Conservation (phyloP, 805 yeast species). For the Wickerhamomyces chambardii region DNA sequence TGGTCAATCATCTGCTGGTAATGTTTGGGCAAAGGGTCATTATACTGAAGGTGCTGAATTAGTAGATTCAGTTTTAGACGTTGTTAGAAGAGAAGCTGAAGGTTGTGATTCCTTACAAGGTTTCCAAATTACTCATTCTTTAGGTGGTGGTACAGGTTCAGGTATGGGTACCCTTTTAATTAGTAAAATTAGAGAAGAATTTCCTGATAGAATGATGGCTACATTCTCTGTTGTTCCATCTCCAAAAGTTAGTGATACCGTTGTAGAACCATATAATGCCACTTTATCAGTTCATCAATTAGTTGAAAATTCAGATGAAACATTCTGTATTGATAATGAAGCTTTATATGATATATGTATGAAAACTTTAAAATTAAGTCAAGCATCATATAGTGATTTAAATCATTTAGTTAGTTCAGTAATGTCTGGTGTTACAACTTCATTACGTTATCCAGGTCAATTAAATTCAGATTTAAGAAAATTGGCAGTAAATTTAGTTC, state of each 20-base stretch:
- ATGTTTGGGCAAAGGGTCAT: constrained; percentile 98
- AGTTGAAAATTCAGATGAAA: constrained; percentile 96
- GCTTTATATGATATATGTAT: constrained; percentile 98
- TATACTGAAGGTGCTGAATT: constrained; percentile 96
- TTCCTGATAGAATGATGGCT: constrained; percentile 93
- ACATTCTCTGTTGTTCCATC: constrained; percentile 99
- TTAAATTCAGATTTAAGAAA: constrained; percentile 96
- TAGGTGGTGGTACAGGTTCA: constrained; percentile 99
- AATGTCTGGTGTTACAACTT: constrained; percentile 95
- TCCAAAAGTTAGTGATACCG: constrained; percentile 94
- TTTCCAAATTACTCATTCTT: constrained; percentile 90
- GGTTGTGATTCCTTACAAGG: constrained; percentile 98
- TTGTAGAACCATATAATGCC: constrained; percentile 97
- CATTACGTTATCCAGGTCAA: constrained; percentile 95
- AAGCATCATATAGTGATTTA: constrained; percentile 82
- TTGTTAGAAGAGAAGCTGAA: constrained; percentile 92
- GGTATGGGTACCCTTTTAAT: constrained; percentile 93
- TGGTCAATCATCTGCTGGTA: constrained; percentile 98
- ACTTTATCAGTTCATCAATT: constrained; percentile 96
- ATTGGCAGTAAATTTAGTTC: constrained; percentile 97
- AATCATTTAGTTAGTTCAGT: constrained; percentile 95
- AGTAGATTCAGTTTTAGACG: constrained; percentile 88
- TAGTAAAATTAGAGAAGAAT: constrained; percentile 87
- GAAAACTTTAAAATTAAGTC: constrained; percentile 82
- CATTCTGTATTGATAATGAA: constrained; percentile 98